These are phyloP conservation scores for Trichoderma cornu-damae DNA, from an alignment of 2,329 filamentous ascomycete species.

Conservation along the genomic window DNA sequence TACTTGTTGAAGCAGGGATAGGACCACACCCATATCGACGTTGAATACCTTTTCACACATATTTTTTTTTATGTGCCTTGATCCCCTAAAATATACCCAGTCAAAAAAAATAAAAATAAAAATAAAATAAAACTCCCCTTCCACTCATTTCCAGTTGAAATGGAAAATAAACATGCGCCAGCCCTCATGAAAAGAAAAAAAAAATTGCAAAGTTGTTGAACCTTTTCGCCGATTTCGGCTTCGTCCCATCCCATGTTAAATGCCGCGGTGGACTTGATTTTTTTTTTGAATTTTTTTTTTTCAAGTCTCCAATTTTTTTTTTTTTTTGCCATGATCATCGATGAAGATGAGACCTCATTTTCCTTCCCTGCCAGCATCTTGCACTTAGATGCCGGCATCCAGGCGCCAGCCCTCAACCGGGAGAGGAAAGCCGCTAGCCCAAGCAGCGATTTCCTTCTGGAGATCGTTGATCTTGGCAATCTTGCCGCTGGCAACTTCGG, in stretches of 20 bases:
- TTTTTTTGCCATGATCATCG: not conserved
- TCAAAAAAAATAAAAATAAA: too few species aligned
- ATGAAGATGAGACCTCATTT: not conserved
- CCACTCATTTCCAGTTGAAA: conserved; percentile 15
- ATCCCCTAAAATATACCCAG: conserved; percentile 4
- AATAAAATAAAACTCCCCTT: conserved; percentile 23
- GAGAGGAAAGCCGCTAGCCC: conserved; percentile 88
- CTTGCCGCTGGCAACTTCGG: conserved; percentile 74
- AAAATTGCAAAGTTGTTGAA: conserved; percentile 26
- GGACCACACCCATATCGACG: conserved; percentile 15
- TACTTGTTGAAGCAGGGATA: conserved; percentile 22
- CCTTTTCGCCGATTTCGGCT: conserved; percentile 23
- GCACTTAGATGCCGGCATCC: conserved; percentile 52
- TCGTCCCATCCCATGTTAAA: conserved; percentile 24
- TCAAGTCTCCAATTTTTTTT: not conserved
- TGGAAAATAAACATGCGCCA: conserved; percentile 22
- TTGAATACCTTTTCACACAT: conserved; percentile 18
- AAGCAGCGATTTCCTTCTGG: conserved; percentile 82
- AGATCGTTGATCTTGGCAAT: conserved; percentile 77
- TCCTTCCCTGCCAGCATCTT: not conserved
- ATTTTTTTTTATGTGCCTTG: conserved; percentile 13
- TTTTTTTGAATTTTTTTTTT: conserved; percentile 1
- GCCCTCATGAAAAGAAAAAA: conserved; percentile 17
- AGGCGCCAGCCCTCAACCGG: conserved; percentile 71
- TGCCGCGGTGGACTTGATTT: conserved; percentile 17